phyloP scores from a whole-genome alignment of 306 rosid species.

The Fagus sylvatica region DNA sequence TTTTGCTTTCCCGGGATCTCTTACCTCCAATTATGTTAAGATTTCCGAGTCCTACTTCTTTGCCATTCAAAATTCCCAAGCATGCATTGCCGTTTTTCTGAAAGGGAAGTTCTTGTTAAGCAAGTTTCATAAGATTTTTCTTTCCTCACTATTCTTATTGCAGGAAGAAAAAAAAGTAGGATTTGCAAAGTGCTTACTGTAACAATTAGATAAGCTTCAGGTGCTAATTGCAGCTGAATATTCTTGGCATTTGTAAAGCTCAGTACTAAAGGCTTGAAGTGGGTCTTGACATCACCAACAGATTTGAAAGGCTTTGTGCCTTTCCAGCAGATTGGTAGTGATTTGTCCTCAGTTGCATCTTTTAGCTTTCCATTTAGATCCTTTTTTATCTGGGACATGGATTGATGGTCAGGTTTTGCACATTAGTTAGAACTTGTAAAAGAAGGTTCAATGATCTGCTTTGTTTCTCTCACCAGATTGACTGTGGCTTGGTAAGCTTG shows the following conservation, averaged over 20 bases:
- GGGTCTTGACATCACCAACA: conserved; percentile 35
- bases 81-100: conserved; percentile 66
- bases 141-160: neutral
- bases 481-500: conserved; percentile 40
- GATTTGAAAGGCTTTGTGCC: conserved; percentile 62
- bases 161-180: neutral
- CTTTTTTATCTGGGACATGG: conserved; percentile 43
- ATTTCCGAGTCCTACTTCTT: conserved; percentile 46
- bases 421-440: neutral
- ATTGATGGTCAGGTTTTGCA: conserved; percentile 15
- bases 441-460: neutral
- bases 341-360: conserved; percentile 37
- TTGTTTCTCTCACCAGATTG: conserved; percentile 50
- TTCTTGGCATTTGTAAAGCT: conserved; percentile 46
- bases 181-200: conserved; percentile 37
- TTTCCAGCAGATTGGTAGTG: conserved; percentile 80
- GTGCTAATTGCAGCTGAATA: conserved; percentile 47
- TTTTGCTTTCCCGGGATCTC: neutral
- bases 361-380: conserved; percentile 60
- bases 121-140: conserved; percentile 10
- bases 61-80: conserved; percentile 71
- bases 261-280: conserved; percentile 58
- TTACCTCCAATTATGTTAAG: conserved; percentile 73
- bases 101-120: conserved; percentile 24
- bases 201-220: conserved; percentile 63